Percentiles rank a stretch among this genome's conserved stretches.
phyloP scores from a whole-genome alignment of 1,139 yeast genomes.

The Diutina catenulata region DNA sequence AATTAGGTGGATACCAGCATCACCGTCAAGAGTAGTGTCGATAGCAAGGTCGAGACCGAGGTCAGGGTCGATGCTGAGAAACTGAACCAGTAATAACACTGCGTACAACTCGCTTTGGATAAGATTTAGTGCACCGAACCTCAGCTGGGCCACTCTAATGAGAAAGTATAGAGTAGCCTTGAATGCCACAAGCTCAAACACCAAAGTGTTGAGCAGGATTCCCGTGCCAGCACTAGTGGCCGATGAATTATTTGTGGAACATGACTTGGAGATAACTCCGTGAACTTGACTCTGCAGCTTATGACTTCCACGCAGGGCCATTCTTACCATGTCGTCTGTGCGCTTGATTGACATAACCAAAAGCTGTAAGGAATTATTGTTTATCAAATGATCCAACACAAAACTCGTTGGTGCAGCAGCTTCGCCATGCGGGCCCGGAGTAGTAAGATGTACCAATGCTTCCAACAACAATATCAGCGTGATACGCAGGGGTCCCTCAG shows the following conservation, averaged over 20 bases:
- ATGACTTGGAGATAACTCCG: too few relatives aligned
- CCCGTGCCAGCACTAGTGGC: slow-evolving; percentile 16
- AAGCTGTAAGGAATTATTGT: slow-evolving; percentile 52
- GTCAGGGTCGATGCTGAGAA: slow-evolving; percentile 68
- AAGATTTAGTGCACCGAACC: slow-evolving; percentile 65
- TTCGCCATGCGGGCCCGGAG: slow-evolving; percentile 28
- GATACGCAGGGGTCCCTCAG: slow-evolving; percentile 70
- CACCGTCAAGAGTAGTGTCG: slow-evolving; percentile 2
- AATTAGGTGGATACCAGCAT: background rate
- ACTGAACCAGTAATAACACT: slow-evolving; percentile 42
- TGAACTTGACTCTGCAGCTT: too few relatives aligned
- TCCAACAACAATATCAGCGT: slow-evolving; percentile 68
- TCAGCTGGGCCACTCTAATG: slow-evolving; percentile 63
- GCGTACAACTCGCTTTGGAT: slow-evolving; percentile 65
- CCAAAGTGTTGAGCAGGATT: slow-evolving; percentile 31
- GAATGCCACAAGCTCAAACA: slow-evolving; percentile 68
- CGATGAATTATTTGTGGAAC: too few relatives aligned
- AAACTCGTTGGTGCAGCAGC: too few relatives aligned
- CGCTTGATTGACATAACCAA: slow-evolving; percentile 58
- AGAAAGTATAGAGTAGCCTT: slow-evolving; percentile 61
- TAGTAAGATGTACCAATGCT: slow-evolving; percentile 49
- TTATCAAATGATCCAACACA: slow-evolving; percentile 48
- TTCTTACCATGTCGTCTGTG: slow-evolving; percentile 42
- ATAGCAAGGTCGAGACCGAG: slow-evolving; percentile 45
- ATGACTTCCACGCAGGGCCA: slow-evolving; percentile 25